Conservation (phyloP, 2,329 filamentous ascomycete genomes). For the Dothidotthia symphoricarpi region DNA sequence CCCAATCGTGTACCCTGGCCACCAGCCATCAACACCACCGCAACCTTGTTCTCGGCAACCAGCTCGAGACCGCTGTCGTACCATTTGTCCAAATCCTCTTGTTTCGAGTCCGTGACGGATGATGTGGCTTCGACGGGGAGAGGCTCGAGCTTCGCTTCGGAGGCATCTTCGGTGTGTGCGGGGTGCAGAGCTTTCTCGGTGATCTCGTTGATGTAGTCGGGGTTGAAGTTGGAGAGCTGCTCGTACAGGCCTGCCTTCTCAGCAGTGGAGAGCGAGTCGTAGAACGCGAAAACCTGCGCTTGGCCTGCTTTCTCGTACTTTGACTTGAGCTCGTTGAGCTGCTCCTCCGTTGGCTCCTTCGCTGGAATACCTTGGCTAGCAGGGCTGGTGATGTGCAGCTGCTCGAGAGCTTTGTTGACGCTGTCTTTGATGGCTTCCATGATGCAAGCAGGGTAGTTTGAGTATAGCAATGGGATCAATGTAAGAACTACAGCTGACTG, state of each 20-base stretch:
- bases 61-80: constrained; percentile 68
- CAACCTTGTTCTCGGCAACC: constrained; percentile 68
- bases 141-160: constrained; percentile 68
- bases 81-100: constrained; percentile 77
- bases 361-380: constrained; percentile 37
- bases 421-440: constrained; percentile 45
- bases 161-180: constrained; percentile 55
- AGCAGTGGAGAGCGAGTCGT: constrained; percentile 68
- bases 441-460: constrained; percentile 33
- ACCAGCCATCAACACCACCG: constrained; percentile 93
- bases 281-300: constrained; percentile 83
- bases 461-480: constrained; percentile 12
- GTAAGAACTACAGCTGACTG: constrained; percentile 10
- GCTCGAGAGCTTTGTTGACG: constrained; percentile 44
- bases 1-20: constrained; percentile 93
- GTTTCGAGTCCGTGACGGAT: constrained; percentile 84
- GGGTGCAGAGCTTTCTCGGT: constrained; percentile 79
- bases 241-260: constrained; percentile 78
- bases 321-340: constrained; percentile 65
- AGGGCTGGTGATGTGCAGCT: constrained; percentile 40
- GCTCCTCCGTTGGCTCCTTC: constrained; percentile 60
- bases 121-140: constrained; percentile 83
- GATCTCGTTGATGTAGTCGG: constrained; percentile 82
- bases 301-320: constrained; percentile 74
- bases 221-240: constrained; percentile 80